Percentiles rank a stretch among this genome's conserved stretches.
phyloP scores from a whole-genome alignment of 2,329 filamentous ascomycete genomes.

The Fusarium abutilonis region DNA sequence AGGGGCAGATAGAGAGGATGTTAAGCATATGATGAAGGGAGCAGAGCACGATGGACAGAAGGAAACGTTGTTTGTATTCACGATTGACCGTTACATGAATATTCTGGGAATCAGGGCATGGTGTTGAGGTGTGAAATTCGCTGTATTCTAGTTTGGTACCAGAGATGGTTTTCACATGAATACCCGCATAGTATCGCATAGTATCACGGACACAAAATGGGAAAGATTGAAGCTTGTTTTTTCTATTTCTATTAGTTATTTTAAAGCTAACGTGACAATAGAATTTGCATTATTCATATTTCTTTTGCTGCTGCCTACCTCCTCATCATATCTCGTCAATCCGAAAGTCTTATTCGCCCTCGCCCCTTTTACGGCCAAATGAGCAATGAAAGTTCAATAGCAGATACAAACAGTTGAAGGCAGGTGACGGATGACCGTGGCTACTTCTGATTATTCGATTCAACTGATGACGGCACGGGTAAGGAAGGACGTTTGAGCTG shows the following conservation, averaged over 20 bases:
- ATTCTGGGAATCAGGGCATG: conserved; percentile 27
- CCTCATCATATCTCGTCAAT: neutral
- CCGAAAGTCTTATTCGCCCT: conserved; percentile 14
- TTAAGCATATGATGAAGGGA: neutral
- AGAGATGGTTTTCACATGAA: conserved; percentile 28
- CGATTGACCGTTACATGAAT: conserved; percentile 9
- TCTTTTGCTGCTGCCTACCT: neutral
- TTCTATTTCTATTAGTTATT: neutral
- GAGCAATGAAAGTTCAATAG: conserved; percentile 17
- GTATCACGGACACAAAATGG: conserved; percentile 22
- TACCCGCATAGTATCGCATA: conserved; percentile 29
- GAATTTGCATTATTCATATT: conserved; percentile 3
- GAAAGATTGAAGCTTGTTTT: conserved; percentile 17
- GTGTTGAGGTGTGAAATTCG: conserved; percentile 40
- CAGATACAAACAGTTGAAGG: conserved; percentile 1
- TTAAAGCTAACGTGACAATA: neutral
- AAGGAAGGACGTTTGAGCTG: conserved; percentile 24
- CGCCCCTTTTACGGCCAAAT: conserved; percentile 37
- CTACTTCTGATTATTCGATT: conserved; percentile 20
- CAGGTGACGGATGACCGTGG: conserved; percentile 9
- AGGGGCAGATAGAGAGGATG: neutral
- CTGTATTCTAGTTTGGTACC: conserved; percentile 36
- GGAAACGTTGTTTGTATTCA: conserved; percentile 8
- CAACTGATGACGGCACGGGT: conserved; percentile 11
- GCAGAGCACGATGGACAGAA: neutral